A percentile compares a stretch with the other conserved stretches of the same genome.
These are phyloP conservation scores for Leptodermis oblonga DNA, from an alignment of 257 asterid species.

Conservation along the genomic window DNA sequence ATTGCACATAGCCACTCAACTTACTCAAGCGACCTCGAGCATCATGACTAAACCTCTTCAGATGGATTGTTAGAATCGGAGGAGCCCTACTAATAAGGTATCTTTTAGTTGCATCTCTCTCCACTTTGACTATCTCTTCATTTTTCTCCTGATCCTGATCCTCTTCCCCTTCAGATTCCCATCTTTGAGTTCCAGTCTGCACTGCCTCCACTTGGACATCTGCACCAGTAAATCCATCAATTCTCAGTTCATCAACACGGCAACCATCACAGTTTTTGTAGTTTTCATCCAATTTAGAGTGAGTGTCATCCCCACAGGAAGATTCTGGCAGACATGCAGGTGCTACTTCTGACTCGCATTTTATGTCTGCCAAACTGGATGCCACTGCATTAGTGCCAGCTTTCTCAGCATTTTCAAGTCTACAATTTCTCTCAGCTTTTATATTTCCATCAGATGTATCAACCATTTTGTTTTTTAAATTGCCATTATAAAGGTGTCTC, in stretches of 20 bases:
- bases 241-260: conserved; percentile 11
- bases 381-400: conserved; percentile 26
- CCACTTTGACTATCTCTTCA: conserved; percentile 55
- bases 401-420: conserved; percentile 20
- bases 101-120: conserved; percentile 87
- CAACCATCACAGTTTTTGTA: conserved; percentile 20
- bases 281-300: conserved; percentile 16
- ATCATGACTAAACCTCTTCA: conserved; percentile 90
- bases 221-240: conserved; percentile 24
- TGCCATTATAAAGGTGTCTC: conserved; percentile 23
- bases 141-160: conserved; percentile 42
- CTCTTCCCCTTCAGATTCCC: conserved; percentile 39
- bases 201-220: conserved; percentile 24
- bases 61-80: conserved; percentile 67
- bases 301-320: conserved; percentile 24
- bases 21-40: conserved; percentile 82
- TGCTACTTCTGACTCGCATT: conserved; percentile 15
- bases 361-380: conserved; percentile 24
- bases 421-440: conserved; percentile 22
- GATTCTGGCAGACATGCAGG: conserved; percentile 21
- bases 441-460: conserved; percentile 27
- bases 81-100: conserved; percentile 68
- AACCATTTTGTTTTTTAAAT: conserved; percentile 21
- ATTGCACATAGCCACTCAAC: conserved; percentile 75
- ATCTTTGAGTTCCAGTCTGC: conserved; percentile 17